Percentiles rank a stretch among this genome's conserved stretches.
Evolutionary conservation across 306 rosid species (phyloP).

Genomic region (Vachellia pachyceras): DNA sequence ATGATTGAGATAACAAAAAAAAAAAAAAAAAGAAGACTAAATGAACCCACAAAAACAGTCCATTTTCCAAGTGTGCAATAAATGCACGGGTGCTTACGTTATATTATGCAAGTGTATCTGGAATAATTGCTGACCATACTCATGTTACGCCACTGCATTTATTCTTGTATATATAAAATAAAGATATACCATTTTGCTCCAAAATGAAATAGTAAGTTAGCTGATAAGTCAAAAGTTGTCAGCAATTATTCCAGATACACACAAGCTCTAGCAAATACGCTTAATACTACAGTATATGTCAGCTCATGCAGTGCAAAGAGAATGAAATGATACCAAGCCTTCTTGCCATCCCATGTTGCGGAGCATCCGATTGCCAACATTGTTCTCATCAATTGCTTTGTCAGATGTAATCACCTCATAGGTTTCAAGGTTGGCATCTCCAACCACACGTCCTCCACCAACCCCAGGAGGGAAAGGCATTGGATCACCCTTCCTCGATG

Average conservation of each 20-base stretch:
- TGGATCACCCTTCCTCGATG: slow-evolving; percentile 85
- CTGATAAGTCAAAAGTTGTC: not conserved
- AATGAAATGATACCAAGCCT: slow-evolving; percentile 87
- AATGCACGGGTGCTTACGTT: not conserved
- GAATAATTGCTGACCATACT: not conserved
- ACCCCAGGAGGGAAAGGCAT: slow-evolving; percentile 99
- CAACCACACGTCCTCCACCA: slow-evolving; percentile 88
- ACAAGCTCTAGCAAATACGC: slow-evolving; percentile 39
- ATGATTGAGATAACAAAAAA: not conserved
- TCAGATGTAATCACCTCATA: slow-evolving; percentile 88
- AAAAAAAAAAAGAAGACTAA: too few species aligned
- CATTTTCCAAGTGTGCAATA: not conserved
- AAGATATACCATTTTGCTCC: not conserved
- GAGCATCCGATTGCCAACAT: slow-evolving; percentile 99
- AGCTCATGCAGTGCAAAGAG: slow-evolving; percentile 41
- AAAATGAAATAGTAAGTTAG: not conserved
- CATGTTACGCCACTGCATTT: not conserved
- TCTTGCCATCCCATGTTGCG: slow-evolving; percentile 99
- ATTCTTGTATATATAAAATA: not conserved
- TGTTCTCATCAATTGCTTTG: slow-evolving; percentile 90
- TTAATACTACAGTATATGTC: slow-evolving; percentile 5
- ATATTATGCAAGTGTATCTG: not conserved
- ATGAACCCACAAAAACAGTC: not conserved
- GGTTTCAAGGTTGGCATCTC: slow-evolving; percentile 64
- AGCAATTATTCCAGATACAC: not conserved